Evolutionary conservation across 202 grass and related monocot species (phyloP), one percentile per base, ranked within the genome.

Genomic region (Zizania palustris): DNA sequence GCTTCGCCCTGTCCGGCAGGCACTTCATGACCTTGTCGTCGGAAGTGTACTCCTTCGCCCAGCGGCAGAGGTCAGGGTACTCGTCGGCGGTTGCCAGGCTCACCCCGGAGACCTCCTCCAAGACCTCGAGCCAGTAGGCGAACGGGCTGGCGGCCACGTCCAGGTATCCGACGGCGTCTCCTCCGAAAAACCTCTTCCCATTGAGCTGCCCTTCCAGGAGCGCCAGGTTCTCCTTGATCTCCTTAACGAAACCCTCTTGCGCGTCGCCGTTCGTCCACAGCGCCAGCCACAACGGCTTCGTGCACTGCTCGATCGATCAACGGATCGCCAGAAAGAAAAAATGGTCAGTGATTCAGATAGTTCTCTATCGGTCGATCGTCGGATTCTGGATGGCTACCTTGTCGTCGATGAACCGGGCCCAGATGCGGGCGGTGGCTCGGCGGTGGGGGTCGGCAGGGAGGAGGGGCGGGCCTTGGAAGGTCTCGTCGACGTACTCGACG

Each of bases 161-260:
- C 2, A 92, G 69, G 59, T 81, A 22, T 0, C 86, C 92, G 6
- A 90, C 20, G 11, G 38, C 12, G 39, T 88, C 79, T 8, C 91
- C 91, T 0, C 88, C 88, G 60, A 90, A 93, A 66, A 93, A 91
- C 6, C 48, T 77, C 60, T 60, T 84, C 49, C 78, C 88, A 22
- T 60, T 54, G 67, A 86, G 83, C 77, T 82, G 80, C 20, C 11
- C 60, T 45, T 91, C 85, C n/a, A 91, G 49, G 0, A 80, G 77
- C 13, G 50, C 12, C 11, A 93, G 76, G 67, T 66, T 78, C 45
- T 81, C 67, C 71, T 56, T 84, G 7, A 63, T 51, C 65, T 88
- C 82, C 16, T 5, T 54, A 28, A 70, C 56, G 65, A 43, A 72
- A 5, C 38, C 50, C 40, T 42, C 33, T 61, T 71, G 82, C 41